Conservation (phyloP, 2,329 filamentous ascomycete genomes). For the Colletotrichum siamense region DNA sequence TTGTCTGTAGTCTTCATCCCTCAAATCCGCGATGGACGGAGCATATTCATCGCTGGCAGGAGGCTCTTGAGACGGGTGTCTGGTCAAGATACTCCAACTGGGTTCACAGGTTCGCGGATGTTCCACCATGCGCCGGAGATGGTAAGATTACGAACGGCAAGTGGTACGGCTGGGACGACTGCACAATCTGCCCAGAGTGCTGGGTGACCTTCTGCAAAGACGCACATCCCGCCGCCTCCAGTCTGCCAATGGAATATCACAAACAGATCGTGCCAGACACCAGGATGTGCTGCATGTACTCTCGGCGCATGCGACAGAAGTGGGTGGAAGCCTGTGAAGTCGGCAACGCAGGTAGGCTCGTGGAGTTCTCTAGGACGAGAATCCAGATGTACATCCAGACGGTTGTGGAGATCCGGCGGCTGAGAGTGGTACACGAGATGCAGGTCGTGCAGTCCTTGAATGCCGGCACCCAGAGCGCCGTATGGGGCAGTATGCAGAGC, state of each 20-base stretch:
- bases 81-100: slow-evolving; percentile 33
- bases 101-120: slow-evolving; percentile 27
- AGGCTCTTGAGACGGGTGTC: slow-evolving; percentile 36
- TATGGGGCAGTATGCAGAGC: no score
- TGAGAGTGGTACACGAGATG: not conserved
- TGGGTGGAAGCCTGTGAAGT: slow-evolving; percentile 11
- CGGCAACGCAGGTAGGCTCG: not conserved
- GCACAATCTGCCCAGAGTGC: slow-evolving; percentile 22
- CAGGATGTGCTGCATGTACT: slow-evolving; percentile 23
- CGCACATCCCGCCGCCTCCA: not conserved
- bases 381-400: not conserved
- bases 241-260: not conserved
- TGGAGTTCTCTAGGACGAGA: not conserved
- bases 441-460: not conserved
- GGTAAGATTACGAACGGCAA: not conserved
- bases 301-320: slow-evolving; percentile 18
- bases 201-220: slow-evolving; percentile 9
- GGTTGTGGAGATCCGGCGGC: not conserved
- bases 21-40: slow-evolving; percentile 27
- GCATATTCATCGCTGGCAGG: slow-evolving; percentile 30
- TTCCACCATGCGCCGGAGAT: slow-evolving; percentile 11
- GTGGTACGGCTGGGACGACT: slow-evolving; percentile 24
- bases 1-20: slow-evolving; percentile 35
- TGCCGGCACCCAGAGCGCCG: no score
- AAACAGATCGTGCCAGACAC: not conserved